Evolutionary conservation across 257 asterid genomes (phyloP), one percentile per base, ranked within the genome.

Genomic region (Salvia miltiorrhiza): DNA sequence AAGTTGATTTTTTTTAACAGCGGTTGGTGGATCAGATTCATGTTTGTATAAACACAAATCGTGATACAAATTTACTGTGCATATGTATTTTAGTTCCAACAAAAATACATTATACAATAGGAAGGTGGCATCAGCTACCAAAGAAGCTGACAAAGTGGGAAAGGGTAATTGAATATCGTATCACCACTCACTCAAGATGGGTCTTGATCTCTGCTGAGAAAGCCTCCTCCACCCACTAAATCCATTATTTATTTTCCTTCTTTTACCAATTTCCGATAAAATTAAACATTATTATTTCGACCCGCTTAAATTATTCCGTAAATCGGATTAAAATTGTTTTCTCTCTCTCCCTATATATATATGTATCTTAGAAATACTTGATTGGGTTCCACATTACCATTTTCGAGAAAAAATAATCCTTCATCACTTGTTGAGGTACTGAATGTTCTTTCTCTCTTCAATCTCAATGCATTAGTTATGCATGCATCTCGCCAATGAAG

Each of bases 181-280:
- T 63, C 78, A 83, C 98, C 96, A 92, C 98, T 86, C 90, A 63
- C 81, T 89, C 2, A 70, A 45, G 98, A 92, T 84, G 84, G 82
- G 78, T 79, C 53, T 74, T 78, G 81, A 85, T 82, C 64, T 81
- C 67, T 62, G 86, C 74, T 67, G 72, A 76, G 85, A 76, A 77
- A 85, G 63, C 83, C 90, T 91, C 96, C 78, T 81, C 96, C 96
- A 91, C 93, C 91, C 91, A 85, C 88, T 76, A 60, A 44, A 68
- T 69, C 81, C 80, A 16, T 48, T 26, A n/a, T 58, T 69, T 35
- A 9, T 37, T 24, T 14, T 30, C 7, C 21, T 2, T 26, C 2
- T 49, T 70, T 61, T 21, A 10, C 52, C 53, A 63, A 5, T 63
- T 45, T 16, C 33, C n/a, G n/a, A 20, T 4, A 26, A 55, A 0